Base-by-base conservation (phyloP, 108 stramenopile species). In the Nitzschia palea region DNA sequence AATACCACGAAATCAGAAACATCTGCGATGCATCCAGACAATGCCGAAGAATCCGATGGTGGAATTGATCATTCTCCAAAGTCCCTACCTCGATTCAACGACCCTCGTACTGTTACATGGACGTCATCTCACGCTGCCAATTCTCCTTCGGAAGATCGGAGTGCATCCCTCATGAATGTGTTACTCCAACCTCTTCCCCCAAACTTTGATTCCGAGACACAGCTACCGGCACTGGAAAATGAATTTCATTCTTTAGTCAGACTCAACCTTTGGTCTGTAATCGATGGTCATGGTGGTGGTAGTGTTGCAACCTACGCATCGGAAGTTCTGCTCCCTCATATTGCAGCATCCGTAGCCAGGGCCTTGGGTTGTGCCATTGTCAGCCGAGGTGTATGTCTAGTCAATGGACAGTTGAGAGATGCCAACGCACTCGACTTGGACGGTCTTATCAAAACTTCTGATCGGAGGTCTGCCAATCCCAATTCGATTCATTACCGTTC, bases 211-310 rank as follows among this genome's bases (percentile, higher is more conserved):
- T 66, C 71, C 31, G 76, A 70, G 65, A 81, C 74, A 36, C 69
- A 67, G 55, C 45, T 70, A 22, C 70, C 71, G 9, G 48, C 65
- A 2, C 1, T 64, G n/a, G 55, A 55, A 47, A 72, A 67, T 9
- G 74, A 79, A n/a, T 80, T 77, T 55, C 50, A 43, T 52, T 73
- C 75, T 17, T 27, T 89, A 20, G 80, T 92, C 48, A 80, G 91
- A 20, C 53, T 92, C 2, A 86, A 83, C 44, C 62, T 93, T 25
- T 93, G 88, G 88, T 79, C 82, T 26, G 91, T 93, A 59, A 86
- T 93, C 47, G 91, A 93, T 71, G 91, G 91, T n/a, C 91, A 93
- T 33, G 91, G 91, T 0, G 91, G 91, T 44, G 88, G 86, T 52
- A 84, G 85, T 52, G 88, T 93, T 2, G 91, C 91, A 40, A 85